These are phyloP conservation scores for Acanthamoeba royreba DNA, from an alignment of 208 protist genomes.

Conservation along the genomic window DNA sequence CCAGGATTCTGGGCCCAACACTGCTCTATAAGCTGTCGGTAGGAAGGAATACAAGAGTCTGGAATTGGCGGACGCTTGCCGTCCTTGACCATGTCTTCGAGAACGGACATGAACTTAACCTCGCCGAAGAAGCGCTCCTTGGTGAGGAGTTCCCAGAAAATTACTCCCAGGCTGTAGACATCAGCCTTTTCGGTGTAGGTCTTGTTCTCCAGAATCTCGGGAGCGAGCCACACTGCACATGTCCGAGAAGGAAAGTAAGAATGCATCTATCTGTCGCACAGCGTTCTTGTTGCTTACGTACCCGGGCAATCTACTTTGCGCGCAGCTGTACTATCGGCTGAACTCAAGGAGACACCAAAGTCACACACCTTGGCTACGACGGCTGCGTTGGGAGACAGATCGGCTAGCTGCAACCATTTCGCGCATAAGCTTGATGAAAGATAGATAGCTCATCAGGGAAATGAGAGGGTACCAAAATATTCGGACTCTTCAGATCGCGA, in stretches of 20 bases:
- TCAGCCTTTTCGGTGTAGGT: not conserved
- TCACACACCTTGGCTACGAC: conserved; percentile 36
- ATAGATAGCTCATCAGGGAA: too few species aligned
- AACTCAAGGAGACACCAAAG: not conserved
- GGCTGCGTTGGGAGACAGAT: not conserved
- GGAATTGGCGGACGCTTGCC: conserved; percentile 3
- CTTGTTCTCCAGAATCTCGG: conserved; percentile 11
- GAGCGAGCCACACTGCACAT: conserved; percentile 40
- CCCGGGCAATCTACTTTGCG: not conserved
- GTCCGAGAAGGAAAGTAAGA: not conserved
- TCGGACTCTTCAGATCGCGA: not conserved
- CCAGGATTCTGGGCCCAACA: not conserved
- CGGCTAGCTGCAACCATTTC: not conserved
- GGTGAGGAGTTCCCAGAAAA: conserved; percentile 46
- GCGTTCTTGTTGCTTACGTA: not conserved
- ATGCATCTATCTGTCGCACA: not conserved
- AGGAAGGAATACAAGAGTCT: not conserved
- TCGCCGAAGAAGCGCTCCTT: conserved; percentile 36
- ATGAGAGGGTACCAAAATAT: not conserved
- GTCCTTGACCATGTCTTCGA: conserved; percentile 26
- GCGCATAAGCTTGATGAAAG: too few species aligned
- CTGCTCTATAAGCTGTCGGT: not conserved
- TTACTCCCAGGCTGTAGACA: not conserved
- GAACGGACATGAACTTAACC: not conserved
- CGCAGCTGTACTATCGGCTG: not conserved